A percentile compares a stretch with the other conserved stretches of the same genome.
These are phyloP conservation scores for Agrostemma githago DNA, from an alignment of 148 eudicot species.

Conservation along the genomic window DNA sequence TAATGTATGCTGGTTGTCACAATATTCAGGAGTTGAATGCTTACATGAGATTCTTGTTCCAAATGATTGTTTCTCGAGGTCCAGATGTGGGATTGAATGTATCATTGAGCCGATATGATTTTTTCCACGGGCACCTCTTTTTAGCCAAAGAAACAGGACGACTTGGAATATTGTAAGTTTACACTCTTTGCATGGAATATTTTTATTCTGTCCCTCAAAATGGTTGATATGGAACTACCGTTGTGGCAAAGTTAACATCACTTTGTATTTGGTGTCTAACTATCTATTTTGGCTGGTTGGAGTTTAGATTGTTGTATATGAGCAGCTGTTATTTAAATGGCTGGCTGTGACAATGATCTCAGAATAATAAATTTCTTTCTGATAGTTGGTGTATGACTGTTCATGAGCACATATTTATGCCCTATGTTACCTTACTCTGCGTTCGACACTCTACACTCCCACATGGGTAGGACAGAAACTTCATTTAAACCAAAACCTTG, in stretches of 20 bases:
- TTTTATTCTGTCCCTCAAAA: not conserved
- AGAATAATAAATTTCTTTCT: not conserved
- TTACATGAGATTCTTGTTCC: conserved; percentile 69
- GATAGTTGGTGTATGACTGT: not conserved
- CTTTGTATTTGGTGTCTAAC: not conserved
- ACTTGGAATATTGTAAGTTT: conserved; percentile 92
- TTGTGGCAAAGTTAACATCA: not conserved
- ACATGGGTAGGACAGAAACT: not conserved
- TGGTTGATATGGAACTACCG: not conserved
- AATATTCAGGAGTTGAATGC: conserved; percentile 75
- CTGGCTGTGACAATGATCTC: not conserved
- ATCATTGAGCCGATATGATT: conserved; percentile 77
- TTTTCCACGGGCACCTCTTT: conserved; percentile 94
- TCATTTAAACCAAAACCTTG: no score
- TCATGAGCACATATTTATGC: not conserved
- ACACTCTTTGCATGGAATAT: conserved; percentile 5
- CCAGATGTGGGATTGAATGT: conserved; percentile 81
- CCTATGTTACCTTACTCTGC: not conserved
- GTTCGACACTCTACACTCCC: not conserved
- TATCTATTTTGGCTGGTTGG: not conserved
- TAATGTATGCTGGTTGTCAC: not conserved
- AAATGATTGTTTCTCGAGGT: conserved; percentile 71
- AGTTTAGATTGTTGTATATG: not conserved
- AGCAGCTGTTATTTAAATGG: not conserved
- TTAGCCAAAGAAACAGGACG: conserved; percentile 75